These are phyloP conservation scores for Plasmopara muralis DNA, from an alignment of 352 stramenopile species.

Conservation along the genomic window DNA sequence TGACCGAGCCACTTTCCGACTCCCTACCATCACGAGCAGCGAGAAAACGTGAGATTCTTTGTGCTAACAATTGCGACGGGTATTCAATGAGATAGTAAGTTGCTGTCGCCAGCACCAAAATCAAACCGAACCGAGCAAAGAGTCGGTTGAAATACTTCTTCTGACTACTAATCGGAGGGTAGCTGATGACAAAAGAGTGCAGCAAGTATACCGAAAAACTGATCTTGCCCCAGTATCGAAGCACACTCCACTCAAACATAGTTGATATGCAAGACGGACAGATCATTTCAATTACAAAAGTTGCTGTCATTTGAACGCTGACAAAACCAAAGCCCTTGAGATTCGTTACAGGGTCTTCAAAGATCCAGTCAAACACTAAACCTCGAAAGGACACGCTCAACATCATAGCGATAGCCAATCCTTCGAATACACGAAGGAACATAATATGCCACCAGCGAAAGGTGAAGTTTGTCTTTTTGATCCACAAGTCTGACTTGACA, in stretches of 20 bases:
- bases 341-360: constrained; percentile 11
- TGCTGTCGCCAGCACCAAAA: constrained; percentile 20
- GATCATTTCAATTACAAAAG: constrained; percentile 24
- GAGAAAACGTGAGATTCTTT: constrained; percentile 8
- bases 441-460: constrained; percentile 18
- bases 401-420: constrained; percentile 19
- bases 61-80: constrained; percentile 4
- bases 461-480: constrained; percentile 16
- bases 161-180: constrained; percentile 14
- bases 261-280: constrained; percentile 17
- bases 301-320: constrained; percentile 12
- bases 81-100: constrained; percentile 7
- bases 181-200: constrained; percentile 20
- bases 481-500: constrained; percentile 14
- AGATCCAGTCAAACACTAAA: constrained; percentile 20
- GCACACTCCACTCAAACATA: constrained; percentile 27
- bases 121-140: constrained; percentile 25
- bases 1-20: no score
- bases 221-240: constrained; percentile 22
- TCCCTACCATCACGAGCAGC: background rate
- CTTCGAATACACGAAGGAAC: constrained; percentile 24
- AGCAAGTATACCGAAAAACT: constrained; percentile 22
- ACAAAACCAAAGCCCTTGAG: constrained; percentile 13
- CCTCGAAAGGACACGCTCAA: constrained; percentile 22
- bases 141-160: constrained; percentile 30